Percentiles rank a stretch among this genome's conserved stretches.
phyloP scores from a whole-genome alignment of 345 rosid genomes.

The Aurinia saxatilis region DNA sequence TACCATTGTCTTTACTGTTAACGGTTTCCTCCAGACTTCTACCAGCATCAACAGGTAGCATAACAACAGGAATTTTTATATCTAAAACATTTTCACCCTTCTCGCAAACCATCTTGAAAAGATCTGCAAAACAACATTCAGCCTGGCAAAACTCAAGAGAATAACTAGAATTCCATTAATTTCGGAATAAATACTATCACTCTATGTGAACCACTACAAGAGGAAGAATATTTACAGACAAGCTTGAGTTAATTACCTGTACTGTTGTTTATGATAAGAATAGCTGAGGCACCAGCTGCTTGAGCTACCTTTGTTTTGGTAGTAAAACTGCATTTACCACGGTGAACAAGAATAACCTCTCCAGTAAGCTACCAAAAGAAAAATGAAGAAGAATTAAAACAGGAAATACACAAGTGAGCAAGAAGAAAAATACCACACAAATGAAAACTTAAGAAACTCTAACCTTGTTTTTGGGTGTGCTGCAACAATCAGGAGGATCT shows the following conservation, averaged over 20 bases:
- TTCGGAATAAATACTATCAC: background rate
- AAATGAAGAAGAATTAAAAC: constrained; percentile 8
- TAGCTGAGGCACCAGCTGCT: constrained; percentile 66
- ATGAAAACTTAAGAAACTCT: background rate
- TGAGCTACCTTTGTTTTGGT: constrained; percentile 66
- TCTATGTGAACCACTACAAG: background rate
- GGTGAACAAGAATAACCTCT: constrained; percentile 63
- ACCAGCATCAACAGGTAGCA: constrained; percentile 98
- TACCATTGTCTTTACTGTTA: constrained; percentile 36
- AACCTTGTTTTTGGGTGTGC: constrained; percentile 57
- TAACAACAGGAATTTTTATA: constrained; percentile 72
- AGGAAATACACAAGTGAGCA: background rate
- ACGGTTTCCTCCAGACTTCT: constrained; percentile 38
- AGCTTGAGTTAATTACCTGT: constrained; percentile 40
- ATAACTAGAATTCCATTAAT: background rate
- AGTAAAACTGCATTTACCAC: constrained; percentile 87
- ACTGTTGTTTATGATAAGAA: constrained; percentile 63
- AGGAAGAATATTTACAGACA: background rate
- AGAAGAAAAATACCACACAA: background rate
- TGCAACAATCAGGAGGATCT: constrained; percentile 82
- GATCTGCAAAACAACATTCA: constrained; percentile 47
- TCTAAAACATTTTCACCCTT: constrained; percentile 54
- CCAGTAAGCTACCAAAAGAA: constrained; percentile 44
- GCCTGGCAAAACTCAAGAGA: constrained; percentile 5
- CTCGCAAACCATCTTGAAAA: constrained; percentile 96